Percentiles rank a stretch among this genome's conserved stretches.
Evolutionary conservation across 139 green algal species (phyloP).

Genomic region (Desmodesmus armatus): DNA sequence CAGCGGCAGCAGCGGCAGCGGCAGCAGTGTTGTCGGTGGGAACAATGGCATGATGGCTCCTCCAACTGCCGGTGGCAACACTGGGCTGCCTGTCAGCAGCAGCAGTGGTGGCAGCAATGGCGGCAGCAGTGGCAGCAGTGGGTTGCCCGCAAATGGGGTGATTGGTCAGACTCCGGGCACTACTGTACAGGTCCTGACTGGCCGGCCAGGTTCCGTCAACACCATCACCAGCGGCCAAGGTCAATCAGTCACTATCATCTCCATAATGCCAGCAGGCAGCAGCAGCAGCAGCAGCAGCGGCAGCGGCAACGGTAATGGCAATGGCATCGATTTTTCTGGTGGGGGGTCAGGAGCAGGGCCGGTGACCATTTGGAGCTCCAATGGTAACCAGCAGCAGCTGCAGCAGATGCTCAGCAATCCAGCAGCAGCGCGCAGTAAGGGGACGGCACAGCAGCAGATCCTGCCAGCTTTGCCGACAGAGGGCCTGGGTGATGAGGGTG

Average conservation of each 20-base stretch:
- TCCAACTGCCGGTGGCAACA: too few relatives aligned
- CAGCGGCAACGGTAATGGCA: neutral
- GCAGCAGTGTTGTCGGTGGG: neutral
- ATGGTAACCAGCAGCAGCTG: neutral
- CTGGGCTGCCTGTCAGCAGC: neutral
- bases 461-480: too few relatives aligned
- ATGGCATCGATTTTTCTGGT: too few relatives aligned
- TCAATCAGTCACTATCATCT: neutral
- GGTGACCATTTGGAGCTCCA: neutral
- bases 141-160: too few relatives aligned
- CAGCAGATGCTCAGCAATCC: neutral
- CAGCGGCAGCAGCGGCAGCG: neutral
- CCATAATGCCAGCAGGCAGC: neutral
- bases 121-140: neutral
- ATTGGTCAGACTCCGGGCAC: too few relatives aligned
- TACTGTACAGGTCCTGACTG: too few relatives aligned
- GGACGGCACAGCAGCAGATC: too few relatives aligned
- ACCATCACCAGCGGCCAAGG: neutral
- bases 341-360: neutral
- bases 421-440: neutral
- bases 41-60: too few relatives aligned
- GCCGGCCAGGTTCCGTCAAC: neutral
- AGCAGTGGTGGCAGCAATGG: neutral
- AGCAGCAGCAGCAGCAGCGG: conserved; percentile 15
- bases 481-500: too few relatives aligned